Percentiles rank a stretch among this genome's conserved stretches.
These are phyloP conservation scores for Rauvolfia tetraphylla DNA, from an alignment of 257 asterid species.

Conservation along the genomic window DNA sequence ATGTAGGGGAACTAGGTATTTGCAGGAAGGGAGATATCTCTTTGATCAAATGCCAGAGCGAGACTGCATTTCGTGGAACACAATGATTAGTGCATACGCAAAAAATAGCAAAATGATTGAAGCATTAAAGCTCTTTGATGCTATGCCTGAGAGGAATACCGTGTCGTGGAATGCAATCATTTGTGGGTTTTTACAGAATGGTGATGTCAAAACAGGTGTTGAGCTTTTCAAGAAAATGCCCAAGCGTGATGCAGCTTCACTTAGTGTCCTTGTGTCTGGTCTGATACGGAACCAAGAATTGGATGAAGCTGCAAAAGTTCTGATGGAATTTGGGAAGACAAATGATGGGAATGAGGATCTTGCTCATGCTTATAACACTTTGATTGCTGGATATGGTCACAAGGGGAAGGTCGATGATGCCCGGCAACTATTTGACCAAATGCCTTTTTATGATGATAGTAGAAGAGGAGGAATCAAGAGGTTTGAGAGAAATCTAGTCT, in stretches of 20 bases:
- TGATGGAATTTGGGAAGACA: constrained; percentile 33
- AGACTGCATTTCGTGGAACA: constrained; percentile 72
- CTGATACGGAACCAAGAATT: constrained; percentile 53
- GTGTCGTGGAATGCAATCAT: constrained; percentile 77
- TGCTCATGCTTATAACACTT: constrained; percentile 70
- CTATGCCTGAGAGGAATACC: constrained; percentile 63
- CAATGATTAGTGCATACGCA: constrained; percentile 83
- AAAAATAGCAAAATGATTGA: constrained; percentile 56
- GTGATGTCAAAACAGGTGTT: constrained; percentile 49
- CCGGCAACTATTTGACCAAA: constrained; percentile 52
- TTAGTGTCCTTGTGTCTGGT: constrained; percentile 67
- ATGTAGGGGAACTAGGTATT: constrained; percentile 37
- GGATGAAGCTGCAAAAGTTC: constrained; percentile 54
- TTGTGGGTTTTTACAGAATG: constrained; percentile 64
- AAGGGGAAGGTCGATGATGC: constrained; percentile 66
- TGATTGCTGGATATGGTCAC: constrained; percentile 83
- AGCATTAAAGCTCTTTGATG: constrained; percentile 48
- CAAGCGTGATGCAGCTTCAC: constrained; percentile 53
- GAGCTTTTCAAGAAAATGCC: constrained; percentile 66
- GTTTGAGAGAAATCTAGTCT: constrained; percentile 53
- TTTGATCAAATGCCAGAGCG: constrained; percentile 61
- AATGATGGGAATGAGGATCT: constrained; percentile 31
- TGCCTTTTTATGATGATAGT: constrained; percentile 26
- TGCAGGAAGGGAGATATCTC: constrained; percentile 53
- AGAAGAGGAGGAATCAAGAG: constrained; percentile 17